Conservation (phyloP, 2,329 filamentous ascomycete genomes). For the Arthrobotrys pseudoclavata region DNA sequence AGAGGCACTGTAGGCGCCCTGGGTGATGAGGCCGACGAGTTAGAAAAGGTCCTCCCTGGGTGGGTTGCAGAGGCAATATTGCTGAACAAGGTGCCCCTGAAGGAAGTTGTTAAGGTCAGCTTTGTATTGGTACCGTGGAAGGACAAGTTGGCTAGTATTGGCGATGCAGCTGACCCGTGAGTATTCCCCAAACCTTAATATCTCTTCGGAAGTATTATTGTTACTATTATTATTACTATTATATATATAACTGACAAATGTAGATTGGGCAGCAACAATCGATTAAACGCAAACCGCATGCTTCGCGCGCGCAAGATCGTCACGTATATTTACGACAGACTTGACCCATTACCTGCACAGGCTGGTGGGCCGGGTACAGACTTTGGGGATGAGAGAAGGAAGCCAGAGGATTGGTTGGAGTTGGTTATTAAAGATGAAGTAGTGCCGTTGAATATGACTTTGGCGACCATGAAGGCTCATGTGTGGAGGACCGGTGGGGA, state of each 20-base stretch:
- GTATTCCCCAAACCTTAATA: conserved; percentile 38
- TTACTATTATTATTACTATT: background rate
- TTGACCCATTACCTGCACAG: conserved; percentile 72
- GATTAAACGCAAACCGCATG: conserved; percentile 97
- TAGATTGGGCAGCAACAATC: conserved; percentile 75
- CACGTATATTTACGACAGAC: conserved; percentile 89
- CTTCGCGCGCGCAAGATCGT: conserved; percentile 94
- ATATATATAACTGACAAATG: conserved; percentile 19
- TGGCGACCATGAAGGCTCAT: conserved; percentile 91
- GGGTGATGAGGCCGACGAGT: conserved; percentile 80
- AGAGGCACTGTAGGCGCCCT: conserved; percentile 86
- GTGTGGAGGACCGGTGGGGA: conserved; percentile 97
- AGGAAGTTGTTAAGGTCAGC: conserved; percentile 96
- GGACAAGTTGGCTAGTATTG: conserved; percentile 79
- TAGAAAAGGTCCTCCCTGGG: conserved; percentile 88
- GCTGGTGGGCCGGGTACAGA: conserved; percentile 47
- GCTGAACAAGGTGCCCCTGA: conserved; percentile 82
- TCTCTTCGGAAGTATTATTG: background rate
- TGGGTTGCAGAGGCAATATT: conserved; percentile 93
- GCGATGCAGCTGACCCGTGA: conserved; percentile 68
- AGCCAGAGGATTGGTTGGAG: conserved; percentile 93
- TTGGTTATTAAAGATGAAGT: conserved; percentile 92
- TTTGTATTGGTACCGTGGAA: conserved; percentile 89
- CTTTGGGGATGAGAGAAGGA: conserved; percentile 68
- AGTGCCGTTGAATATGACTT: conserved; percentile 85